Base-by-base conservation (phyloP, 805 yeast genomes). In the Zygosaccharomyces kombuchaensis region DNA sequence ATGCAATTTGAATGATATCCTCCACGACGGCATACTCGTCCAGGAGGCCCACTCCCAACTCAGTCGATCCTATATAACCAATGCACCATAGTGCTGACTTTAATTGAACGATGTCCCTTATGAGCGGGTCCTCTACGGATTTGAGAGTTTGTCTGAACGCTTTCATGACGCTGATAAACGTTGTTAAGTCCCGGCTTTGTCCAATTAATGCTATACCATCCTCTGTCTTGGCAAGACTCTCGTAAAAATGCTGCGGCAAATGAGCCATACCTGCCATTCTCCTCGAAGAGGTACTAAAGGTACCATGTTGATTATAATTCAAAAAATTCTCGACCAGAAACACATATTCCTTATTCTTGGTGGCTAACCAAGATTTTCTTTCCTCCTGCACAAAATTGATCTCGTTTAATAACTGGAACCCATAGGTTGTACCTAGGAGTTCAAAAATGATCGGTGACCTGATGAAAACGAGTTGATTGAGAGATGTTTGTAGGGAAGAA, bases 71-170 rank as follows among this genome's bases (percentile, higher is more conserved):
- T 25, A 90, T 80, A 56, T 82, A 81, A 0, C 96, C 97, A 27
- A 87, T 72, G 1, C 95, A 82, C 97, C 97, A 91, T 29, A 91
- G 56, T 27, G 84, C 78, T 9, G 90, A 86, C 58, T 87, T 87
- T 21, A 91, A 63, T 50, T 73, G 74, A 7, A 69, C 65, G 6
- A 72, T 71, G 4, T 67, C 68, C 16, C 67, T 72, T 3, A 43
- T 46, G 6, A 51, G 55, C 21, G 53, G 50, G 32, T 55, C 58
- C 4, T 63, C 40, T 7, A 51, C 51, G 14, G 57, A 51, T 6
- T 43, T 46, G 12, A 51, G 25, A 22, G 55, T 55, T 16, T 39
- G 41, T 0, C 65, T 55, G 53, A 68, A 70, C 17, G 51, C 54
- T 26, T 70, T 59, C n/a, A 71, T 58, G 12, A 52, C 52, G 34